A percentile compares a stretch with the other conserved stretches of the same genome.
These are phyloP conservation scores for Saccharomycopsis sp. DNA, from an alignment of 805 yeast species.

Conservation along the genomic window DNA sequence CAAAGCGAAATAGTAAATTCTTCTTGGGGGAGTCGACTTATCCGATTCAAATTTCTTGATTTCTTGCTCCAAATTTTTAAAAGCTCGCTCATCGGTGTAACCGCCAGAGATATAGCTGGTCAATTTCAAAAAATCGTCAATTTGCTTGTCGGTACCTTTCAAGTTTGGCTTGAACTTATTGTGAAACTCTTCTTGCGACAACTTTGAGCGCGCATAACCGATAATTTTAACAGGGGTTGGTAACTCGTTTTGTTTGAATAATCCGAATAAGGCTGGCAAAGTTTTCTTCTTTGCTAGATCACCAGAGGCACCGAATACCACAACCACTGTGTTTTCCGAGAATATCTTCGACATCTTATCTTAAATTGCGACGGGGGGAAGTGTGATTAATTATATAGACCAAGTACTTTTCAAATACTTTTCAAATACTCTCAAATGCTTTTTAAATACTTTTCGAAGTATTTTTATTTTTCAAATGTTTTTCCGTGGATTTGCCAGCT, in stretches of 20 bases:
- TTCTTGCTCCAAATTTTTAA: slow-evolving; percentile 42
- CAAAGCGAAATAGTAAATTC: slow-evolving; percentile 86
- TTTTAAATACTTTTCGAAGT: too few species aligned
- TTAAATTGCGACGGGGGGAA: too few species aligned
- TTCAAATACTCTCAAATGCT: too few species aligned
- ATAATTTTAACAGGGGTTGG: slow-evolving; percentile 65
- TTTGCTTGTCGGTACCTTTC: slow-evolving; percentile 41
- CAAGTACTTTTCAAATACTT: too few species aligned
- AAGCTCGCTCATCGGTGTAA: slow-evolving; percentile 80
- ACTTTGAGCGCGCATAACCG: slow-evolving; percentile 87
- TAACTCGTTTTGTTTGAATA: slow-evolving; percentile 68
- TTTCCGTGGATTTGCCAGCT: too few species aligned
- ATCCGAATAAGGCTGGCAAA: slow-evolving; percentile 78
- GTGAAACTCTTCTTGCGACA: slow-evolving; percentile 61
- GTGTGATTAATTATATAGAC: too few species aligned
- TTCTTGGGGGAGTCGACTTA: slow-evolving; percentile 50
- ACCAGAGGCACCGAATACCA: slow-evolving; percentile 92
- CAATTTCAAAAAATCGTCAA: slow-evolving; percentile 58
- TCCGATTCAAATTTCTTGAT: slow-evolving; percentile 55
- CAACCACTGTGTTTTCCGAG: slow-evolving; percentile 32
- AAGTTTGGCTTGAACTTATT: slow-evolving; percentile 59
- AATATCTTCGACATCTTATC: not conserved
- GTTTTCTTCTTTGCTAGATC: slow-evolving; percentile 95
- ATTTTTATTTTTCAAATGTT: too few species aligned
- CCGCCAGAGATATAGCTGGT: slow-evolving; percentile 68